Conservation (phyloP, 2,329 filamentous ascomycete species). For the Aureobasidium sp. region DNA sequence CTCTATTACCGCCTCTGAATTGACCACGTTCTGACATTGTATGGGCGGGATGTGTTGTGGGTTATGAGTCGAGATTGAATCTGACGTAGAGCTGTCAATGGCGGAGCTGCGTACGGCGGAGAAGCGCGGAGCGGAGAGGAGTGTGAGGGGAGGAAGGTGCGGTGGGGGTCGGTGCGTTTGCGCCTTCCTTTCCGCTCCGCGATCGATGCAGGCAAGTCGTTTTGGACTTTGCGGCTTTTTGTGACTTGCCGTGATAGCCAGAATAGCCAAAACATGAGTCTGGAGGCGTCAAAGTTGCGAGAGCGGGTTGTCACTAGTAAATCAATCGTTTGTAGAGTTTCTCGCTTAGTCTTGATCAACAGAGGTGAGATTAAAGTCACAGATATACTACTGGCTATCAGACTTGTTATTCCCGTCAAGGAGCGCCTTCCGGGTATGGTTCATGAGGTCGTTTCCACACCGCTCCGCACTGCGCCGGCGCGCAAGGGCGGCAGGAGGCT, state of each 20-base stretch:
- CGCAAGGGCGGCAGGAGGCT: neutral
- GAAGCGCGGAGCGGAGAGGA: neutral
- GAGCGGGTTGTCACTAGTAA: neutral
- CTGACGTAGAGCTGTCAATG: slow-evolving; percentile 6
- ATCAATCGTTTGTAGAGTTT: neutral
- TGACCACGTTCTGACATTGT: slow-evolving; percentile 51
- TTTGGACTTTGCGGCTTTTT: neutral
- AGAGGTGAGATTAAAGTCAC: neutral
- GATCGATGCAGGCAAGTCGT: neutral
- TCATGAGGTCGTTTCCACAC: neutral
- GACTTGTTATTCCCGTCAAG: neutral
- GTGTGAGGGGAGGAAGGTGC: neutral
- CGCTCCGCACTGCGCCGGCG: neutral
- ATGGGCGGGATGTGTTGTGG: neutral
- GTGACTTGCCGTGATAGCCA: neutral
- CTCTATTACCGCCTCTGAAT: slow-evolving; percentile 41
- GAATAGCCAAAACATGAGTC: neutral
- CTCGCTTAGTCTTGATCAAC: neutral
- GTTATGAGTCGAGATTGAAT: neutral
- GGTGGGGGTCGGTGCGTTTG: neutral
- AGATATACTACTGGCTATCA: neutral
- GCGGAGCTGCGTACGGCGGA: neutral
- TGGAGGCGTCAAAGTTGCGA: neutral
- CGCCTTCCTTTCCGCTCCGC: neutral
- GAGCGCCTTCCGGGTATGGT: neutral